Base-by-base conservation (phyloP, 805 yeast genomes). In the Ogataea kodamae region DNA sequence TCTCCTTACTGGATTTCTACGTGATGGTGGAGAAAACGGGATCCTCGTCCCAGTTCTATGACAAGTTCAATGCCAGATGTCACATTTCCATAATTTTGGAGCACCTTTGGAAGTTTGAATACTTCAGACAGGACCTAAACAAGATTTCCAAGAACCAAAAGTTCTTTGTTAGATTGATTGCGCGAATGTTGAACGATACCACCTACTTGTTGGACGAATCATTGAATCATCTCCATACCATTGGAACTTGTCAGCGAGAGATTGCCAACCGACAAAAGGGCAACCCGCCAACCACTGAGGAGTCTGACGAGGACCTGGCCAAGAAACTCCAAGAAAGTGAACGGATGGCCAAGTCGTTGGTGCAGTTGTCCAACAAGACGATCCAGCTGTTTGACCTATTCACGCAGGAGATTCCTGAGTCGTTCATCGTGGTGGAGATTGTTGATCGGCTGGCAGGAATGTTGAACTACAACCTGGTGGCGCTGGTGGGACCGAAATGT, bases 21-120 rank as follows among this genome's bases (percentile, higher is more conserved):
- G 95, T 92, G 21, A 86, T 85, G 70, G 89, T 90, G 31, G 99
- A 92, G 57, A 88, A 85, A 52, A 92, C 98, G 0, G 98, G 98
- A 7, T 82, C 96, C 2, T 80, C 90, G 6, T 78, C 94, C 0
- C 97, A 92, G 60, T 92, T 90, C 55, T 90, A 90, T 58, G 99
- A 92, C 59, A 92, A 92, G 61, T 92, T 92, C 64, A 89, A 87
- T 57, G 76, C 86, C 26, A 74, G 98, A 57, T 90, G 78, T 59
- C 81, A 86, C 54, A 85, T 92, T 18, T 82, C 96, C 1, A 74
- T 74, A 28, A 81, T 92, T 20, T 63, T 92, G 49, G 90, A 87
- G 55, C 78, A 79, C 47, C 64, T 92, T 35, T 92, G 97, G 94
- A 72, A 78, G 39, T 75, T 76, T 46, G 80, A 78, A 14, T 54